phyloP scores from a whole-genome alignment of 1,139 yeast genomes.

The Pichia sp. region DNA sequence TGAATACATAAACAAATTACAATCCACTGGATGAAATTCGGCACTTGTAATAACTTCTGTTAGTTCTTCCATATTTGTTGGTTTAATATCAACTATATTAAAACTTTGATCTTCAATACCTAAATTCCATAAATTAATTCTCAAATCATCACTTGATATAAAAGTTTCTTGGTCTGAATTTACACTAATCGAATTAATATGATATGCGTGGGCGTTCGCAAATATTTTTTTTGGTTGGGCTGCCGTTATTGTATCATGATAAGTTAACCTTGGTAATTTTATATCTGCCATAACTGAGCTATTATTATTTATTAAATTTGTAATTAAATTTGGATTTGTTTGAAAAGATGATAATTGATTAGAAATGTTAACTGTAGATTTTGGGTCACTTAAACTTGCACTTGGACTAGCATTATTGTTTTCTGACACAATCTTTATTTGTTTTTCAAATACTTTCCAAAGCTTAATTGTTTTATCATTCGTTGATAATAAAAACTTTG shows the following conservation, averaged over 20 bases:
- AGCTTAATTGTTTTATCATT: slow-evolving; percentile 96
- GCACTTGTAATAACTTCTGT: slow-evolving; percentile 98
- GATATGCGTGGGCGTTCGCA: slow-evolving; percentile 97
- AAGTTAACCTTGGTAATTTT: slow-evolving; percentile 77
- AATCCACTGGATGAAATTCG: slow-evolving; percentile 88
- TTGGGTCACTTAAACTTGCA: slow-evolving; percentile 2
- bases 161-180: slow-evolving; percentile 96
- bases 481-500: slow-evolving; percentile 83
- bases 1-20: slow-evolving; percentile 95
- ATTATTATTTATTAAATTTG: slow-evolving; percentile 8
- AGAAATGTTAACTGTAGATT: slow-evolving; percentile 14
- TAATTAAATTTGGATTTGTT: slow-evolving; percentile 21
- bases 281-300: slow-evolving; percentile 31
- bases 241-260: slow-evolving; percentile 90
- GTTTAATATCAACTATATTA: slow-evolving; percentile 95
- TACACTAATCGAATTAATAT: slow-evolving; percentile 89
- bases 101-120: slow-evolving; percentile 93
- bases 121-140: slow-evolving; percentile 93
- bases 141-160: slow-evolving; percentile 86
- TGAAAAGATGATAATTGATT: slow-evolving; percentile 24
- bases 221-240: slow-evolving; percentile 91
- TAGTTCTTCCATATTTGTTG: slow-evolving; percentile 97
- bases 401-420: slow-evolving; percentile 59
- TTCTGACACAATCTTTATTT: slow-evolving; percentile 85
- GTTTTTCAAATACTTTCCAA: slow-evolving; percentile 93